Conservation (phyloP, 495 filamentous ascomycete species). For the Penicillium verhagenii region DNA sequence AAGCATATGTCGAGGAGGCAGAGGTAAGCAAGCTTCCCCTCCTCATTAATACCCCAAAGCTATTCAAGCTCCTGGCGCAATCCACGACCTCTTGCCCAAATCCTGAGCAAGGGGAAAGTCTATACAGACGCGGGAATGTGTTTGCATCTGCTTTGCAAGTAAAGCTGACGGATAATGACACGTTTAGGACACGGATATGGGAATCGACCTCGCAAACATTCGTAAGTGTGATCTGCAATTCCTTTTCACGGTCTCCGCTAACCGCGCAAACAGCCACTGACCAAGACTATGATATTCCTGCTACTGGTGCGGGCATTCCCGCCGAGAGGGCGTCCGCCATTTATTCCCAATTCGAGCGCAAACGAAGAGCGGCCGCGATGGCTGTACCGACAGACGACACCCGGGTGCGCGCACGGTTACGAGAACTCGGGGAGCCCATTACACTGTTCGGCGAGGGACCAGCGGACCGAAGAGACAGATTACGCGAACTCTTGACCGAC, state of each 20-base stretch:
- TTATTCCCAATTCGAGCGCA: constrained; percentile 84
- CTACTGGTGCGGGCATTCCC: constrained; percentile 70
- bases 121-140: not conserved
- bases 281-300: constrained; percentile 79
- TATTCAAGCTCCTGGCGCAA: not conserved
- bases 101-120: not conserved
- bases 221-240: constrained; percentile 53
- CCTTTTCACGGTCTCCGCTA: not conserved
- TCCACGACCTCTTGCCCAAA: not conserved
- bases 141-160: not conserved
- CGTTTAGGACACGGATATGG: constrained; percentile 58
- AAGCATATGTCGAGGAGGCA: constrained; percentile 94
- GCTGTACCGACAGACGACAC: constrained; percentile 95
- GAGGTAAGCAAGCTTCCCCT: constrained; percentile 57
- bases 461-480: constrained; percentile 78
- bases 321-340: constrained; percentile 87
- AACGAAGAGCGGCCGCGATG: constrained; percentile 82
- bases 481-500: constrained; percentile 76
- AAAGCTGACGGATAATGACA: not conserved
- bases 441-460: constrained; percentile 95
- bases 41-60: too few species aligned
- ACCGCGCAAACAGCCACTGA: constrained; percentile 61
- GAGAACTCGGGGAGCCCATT: constrained; percentile 85
- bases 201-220: constrained; percentile 75
- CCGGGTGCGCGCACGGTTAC: constrained; percentile 73